Evolutionary conservation across 768 basidiomycete species (phyloP), one percentile per base, ranked within the genome.

Genomic region (Gymnopilus junonius): DNA sequence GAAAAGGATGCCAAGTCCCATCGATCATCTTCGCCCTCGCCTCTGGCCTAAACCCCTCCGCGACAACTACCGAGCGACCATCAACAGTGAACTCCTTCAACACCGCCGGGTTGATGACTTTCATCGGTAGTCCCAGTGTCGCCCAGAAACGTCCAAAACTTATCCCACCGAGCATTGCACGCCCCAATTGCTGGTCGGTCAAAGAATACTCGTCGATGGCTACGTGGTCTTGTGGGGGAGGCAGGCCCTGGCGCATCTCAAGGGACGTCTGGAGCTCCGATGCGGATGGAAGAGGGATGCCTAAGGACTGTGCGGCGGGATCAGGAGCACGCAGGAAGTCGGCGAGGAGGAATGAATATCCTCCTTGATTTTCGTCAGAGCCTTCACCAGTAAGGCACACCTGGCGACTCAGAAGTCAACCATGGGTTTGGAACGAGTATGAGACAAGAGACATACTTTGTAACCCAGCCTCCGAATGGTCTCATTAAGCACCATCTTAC

Each of bases 291-390:
- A 55, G 34, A 11, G 54, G 35, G 12, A 55, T 27, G 12, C 54
- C 54, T 1, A 55, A 21, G 4, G 54, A 55, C 8, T 8, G 39
- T 27, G 37, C 15, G 8, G 54, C 54, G 5, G 54, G 54, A 27
- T 55, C 54, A 8, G 54, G 54, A 8, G 54, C 54, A 27, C 54
- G 54, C 15, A 55, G 17, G 37, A 39, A 55, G 54, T 55, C 54
- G 8, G 35, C 25, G 4, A 55, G 34, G 10, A 55, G 54, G 54
- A 55, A 55, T 2, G 54, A 35, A 10, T 55, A 55, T 17, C 54
- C 54, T 15, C 54, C 54, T 29, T 55, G 54, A 4, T 39, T 55
- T 8, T 55, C 54, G 11, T 55, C 54, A 11, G 54, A 55, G 2
- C 54, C 54, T 40, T 55, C 54, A 10, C 54, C 54, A 15, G 54